Percentiles rank a stretch among this genome's conserved stretches.
These are phyloP conservation scores for Wallacemonas sp. DNA, from an alignment of 208 protist species.

Conservation along the genomic window DNA sequence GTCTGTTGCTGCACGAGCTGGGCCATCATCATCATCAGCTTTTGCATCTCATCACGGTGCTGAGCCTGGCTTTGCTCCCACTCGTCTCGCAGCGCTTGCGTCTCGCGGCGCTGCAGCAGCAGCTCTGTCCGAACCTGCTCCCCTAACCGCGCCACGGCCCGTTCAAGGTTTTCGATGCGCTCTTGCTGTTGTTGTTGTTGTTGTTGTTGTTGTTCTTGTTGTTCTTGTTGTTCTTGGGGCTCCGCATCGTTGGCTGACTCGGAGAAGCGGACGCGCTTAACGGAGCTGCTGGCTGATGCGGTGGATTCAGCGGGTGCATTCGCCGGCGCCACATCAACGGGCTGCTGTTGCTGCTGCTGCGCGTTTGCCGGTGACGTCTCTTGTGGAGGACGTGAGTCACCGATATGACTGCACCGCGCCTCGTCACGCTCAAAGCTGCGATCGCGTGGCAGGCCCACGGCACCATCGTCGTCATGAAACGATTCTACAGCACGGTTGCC, in stretches of 20 bases:
- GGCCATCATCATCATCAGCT: slow-evolving; percentile 46
- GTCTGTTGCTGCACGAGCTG: slow-evolving; percentile 41
- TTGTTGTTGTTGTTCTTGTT: slow-evolving; percentile 6
- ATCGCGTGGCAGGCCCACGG: not conserved
- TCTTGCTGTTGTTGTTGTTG: slow-evolving; percentile 11
- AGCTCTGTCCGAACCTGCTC: slow-evolving; percentile 40
- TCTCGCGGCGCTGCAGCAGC: slow-evolving; percentile 22
- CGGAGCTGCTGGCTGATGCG: too few species aligned
- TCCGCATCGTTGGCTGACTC: not conserved
- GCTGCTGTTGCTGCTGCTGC: too few species aligned
- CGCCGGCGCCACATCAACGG: too few species aligned
- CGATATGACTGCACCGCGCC: slow-evolving; percentile 31
- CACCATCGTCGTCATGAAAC: not conserved
- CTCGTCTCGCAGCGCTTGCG: slow-evolving; percentile 26
- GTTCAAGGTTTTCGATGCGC: slow-evolving; percentile 61
- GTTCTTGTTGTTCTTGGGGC: not conserved
- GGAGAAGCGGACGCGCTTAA: not conserved
- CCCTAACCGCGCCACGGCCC: slow-evolving; percentile 44
- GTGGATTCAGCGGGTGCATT: too few species aligned
- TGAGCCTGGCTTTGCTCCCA: slow-evolving; percentile 29
- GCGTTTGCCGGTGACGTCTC: not conserved
- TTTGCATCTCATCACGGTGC: slow-evolving; percentile 41
- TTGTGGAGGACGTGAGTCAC: not conserved
- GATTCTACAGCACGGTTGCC: too few species aligned
- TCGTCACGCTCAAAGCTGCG: slow-evolving; percentile 45